Percentiles rank a stretch among this genome's conserved stretches.
phyloP scores from a whole-genome alignment of 2,329 filamentous ascomycete genomes.

The Fusarium fujikuroi region DNA sequence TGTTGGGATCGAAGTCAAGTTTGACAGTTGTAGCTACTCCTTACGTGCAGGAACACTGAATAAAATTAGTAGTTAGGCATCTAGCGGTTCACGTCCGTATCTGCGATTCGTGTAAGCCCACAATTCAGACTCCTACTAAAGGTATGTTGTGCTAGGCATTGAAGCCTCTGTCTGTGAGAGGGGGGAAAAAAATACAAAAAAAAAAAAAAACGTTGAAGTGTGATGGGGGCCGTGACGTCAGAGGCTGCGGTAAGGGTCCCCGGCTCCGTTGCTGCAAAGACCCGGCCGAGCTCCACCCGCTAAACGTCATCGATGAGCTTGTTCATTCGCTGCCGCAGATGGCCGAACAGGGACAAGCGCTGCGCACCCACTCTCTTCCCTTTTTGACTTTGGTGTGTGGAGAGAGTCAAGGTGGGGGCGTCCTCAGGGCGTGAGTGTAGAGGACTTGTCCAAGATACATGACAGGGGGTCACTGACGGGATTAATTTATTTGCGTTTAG shows the following conservation, averaged over 20 bases:
- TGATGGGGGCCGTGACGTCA: slow-evolving; percentile 44
- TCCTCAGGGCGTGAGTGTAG: neutral
- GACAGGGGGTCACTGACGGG: slow-evolving; percentile 13
- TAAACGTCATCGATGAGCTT: slow-evolving; percentile 42
- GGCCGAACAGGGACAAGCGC: slow-evolving; percentile 24
- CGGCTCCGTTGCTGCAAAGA: slow-evolving; percentile 34
- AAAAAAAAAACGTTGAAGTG: slow-evolving; percentile 19
- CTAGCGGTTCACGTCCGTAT: neutral
- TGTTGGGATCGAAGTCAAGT: neutral
- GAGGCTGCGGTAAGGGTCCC: slow-evolving; percentile 41
- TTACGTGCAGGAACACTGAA: neutral
- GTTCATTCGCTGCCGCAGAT: slow-evolving; percentile 30
- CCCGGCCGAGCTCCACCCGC: slow-evolving; percentile 39
- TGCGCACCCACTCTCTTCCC: neutral
- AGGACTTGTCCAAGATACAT: slow-evolving; percentile 11
- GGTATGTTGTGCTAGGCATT: neutral
- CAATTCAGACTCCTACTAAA: neutral
- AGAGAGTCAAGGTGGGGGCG: slow-evolving; percentile 2
- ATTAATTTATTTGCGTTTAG: slow-evolving; percentile 35
- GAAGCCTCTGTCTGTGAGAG: neutral
- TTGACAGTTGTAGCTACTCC: neutral
- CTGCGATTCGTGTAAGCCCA: slow-evolving; percentile 8
- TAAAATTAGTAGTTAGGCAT: neutral
- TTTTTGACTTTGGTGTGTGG: slow-evolving; percentile 13
- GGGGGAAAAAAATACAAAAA: neutral